Evolutionary conservation across 805 yeast species (phyloP).

Genomic region (Cyberlindnera misumaiensis): DNA sequence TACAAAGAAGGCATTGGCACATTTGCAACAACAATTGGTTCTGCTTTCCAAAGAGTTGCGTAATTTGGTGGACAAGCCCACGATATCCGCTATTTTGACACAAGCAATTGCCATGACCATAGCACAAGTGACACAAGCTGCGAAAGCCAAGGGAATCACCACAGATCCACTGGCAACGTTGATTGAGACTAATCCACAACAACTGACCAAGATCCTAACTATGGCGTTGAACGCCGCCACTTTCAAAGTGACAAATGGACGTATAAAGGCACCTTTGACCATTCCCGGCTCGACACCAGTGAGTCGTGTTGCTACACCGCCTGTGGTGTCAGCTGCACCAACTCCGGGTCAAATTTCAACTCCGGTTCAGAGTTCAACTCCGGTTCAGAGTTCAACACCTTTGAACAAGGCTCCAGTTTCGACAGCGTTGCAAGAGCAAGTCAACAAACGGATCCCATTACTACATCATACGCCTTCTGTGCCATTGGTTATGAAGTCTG

Average conservation of each 20-base stretch:
- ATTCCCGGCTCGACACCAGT: slow-evolving; percentile 19
- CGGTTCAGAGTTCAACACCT: no score
- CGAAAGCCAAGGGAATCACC: slow-evolving; percentile 74
- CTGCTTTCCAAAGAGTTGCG: slow-evolving; percentile 65
- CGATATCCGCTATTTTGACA: slow-evolving; percentile 78
- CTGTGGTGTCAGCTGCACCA: no score
- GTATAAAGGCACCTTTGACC: slow-evolving; percentile 35
- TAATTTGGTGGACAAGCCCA: slow-evolving; percentile 68
- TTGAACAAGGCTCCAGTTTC: no score
- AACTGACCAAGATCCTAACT: slow-evolving; percentile 69
- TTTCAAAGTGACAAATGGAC: slow-evolving; percentile 48
- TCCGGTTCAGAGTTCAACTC: no score
- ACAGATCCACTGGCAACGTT: slow-evolving; percentile 73
- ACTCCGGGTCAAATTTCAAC: no score
- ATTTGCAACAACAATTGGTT: slow-evolving; percentile 80
- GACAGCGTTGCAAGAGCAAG: no score
- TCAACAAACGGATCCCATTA: no score
- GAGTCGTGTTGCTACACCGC: slow-evolving; percentile 16
- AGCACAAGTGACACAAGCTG: slow-evolving; percentile 83
- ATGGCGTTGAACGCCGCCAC: slow-evolving; percentile 80
- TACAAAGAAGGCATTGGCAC: slow-evolving; percentile 59
- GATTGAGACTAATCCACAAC: slow-evolving; percentile 77
- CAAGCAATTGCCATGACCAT: slow-evolving; percentile 91
- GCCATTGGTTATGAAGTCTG: no score
- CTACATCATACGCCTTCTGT: no score